Base-by-base conservation (phyloP, 2,329 filamentous ascomycete species). In the Magnaporthiopsis poae region DNA sequence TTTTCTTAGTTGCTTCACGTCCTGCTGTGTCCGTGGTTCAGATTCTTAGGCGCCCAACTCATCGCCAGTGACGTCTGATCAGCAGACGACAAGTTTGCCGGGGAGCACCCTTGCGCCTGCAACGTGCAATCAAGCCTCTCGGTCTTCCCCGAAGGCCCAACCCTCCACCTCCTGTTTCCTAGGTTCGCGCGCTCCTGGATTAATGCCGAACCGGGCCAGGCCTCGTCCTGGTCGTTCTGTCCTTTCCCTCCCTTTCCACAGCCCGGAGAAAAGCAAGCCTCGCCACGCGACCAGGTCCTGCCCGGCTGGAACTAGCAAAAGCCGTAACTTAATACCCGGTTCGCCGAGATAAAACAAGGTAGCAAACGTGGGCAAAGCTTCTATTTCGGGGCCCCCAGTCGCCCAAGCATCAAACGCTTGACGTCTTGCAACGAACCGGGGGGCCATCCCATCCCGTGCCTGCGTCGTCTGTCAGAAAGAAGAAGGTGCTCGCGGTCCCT, bases 371-470 rank as follows among this genome's bases (percentile, higher is more conserved):
- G 18, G 39, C 39, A 21, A 21, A 21, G 39, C 39, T 52, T 52
- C 39, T 52, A 52, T 21, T 52, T 52, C 39, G 39, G 39, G 15
- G 31, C 1, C 31, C 31, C 15, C 39, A 3, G 39, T 21, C 39
- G 39, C 39, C 39, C 39, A 21, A 31, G 15, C 27, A 62, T 62
- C 61, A 62, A 62, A 62, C 61, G 13, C 36, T 62, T 62, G 27
- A 31, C 61, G 61, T 62, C 61, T 62, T 62, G 61, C 31, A 62
- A 33, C 25, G 13, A 35, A 35, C 61, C 61, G 36, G 61, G 61
- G 39, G 18, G 31, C 31, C 31, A 31, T 31, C 31, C 39, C 39
- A 62, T 62, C 61, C 61, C 21, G 59, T 31, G 59, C n/a, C n/a
- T 29, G 25, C 12, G 21, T 35, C 27, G 31, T 31, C 29, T 62